Base-by-base conservation (phyloP, 306 rosid genomes). In the Betula pendula region DNA sequence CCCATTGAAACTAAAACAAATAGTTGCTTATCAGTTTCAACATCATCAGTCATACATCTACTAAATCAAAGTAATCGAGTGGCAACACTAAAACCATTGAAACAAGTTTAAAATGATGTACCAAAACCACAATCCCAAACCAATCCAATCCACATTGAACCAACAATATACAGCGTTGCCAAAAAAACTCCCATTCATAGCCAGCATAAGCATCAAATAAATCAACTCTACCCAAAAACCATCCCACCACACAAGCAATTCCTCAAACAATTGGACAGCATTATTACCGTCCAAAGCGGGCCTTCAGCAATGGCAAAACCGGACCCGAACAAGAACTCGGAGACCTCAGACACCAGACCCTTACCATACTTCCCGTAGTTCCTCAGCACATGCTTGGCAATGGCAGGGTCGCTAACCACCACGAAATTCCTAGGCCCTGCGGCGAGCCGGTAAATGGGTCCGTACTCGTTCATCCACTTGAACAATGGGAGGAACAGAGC, bases 231-330 rank as follows among this genome's bases (percentile, higher is more conserved):
- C 52, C 1, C 68, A 20, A 53, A 80, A 11, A 45, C 49, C 49
- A 45, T 45, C 15, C 15, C 49, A 3, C n/a, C 5, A 16, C 43
- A 40, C 24, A 48, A 67, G 24, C 27, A 53, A 58, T 40, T 60
- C 11, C 45, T 74, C 2, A 13, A 69, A 44, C 9, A 74, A 50
- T 8, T 1, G 22, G 72, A 11, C n/a, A 72, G 78, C 31, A 78
- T 81, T 94, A 78, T 81, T 94, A 92, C 98, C 93, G 89, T 94
- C 98, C 98, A 94, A 43, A 94, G 93, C 5, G 91, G 81, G n/a
- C 96, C 97, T 87, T 94, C 98, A 43, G 98, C 98, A 75, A 95
- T 90, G 44, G 97, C 98, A 65, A 95, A 89, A 53, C 98, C 97
- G 0, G 95, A 89, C 0, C 98, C 96, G 56, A 92, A 92, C 13